A percentile compares a stretch with the other conserved stretches of the same genome.
Conservation (phyloP, 2,329 filamentous ascomycete species). For the Bertia moriformis region DNA sequence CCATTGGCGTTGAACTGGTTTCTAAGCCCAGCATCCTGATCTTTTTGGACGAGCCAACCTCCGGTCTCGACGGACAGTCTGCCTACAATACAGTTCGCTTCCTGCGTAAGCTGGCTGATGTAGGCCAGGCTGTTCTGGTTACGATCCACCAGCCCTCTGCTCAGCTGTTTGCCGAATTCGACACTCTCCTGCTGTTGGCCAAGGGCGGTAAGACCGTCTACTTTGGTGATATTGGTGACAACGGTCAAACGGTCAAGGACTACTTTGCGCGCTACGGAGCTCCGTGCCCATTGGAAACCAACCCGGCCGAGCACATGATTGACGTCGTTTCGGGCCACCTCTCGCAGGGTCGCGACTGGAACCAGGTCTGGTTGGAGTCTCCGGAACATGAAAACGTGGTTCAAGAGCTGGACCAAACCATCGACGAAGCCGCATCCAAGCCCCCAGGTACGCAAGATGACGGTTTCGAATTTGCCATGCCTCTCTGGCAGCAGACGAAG, state of each 20-base stretch:
- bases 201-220: conserved; percentile 52
- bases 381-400: conserved; percentile 38
- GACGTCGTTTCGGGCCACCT: conserved; percentile 27
- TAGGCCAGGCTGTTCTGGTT: conserved; percentile 52
- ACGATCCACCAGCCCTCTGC: conserved; percentile 61
- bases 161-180: conserved; percentile 52
- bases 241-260: conserved; percentile 1
- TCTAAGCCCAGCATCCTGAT: conserved; percentile 44
- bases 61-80: conserved; percentile 53
- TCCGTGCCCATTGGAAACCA: conserved; percentile 31
- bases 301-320: conserved; percentile 29
- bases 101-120: conserved; percentile 48
- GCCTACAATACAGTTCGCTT: conserved; percentile 53
- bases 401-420: conserved; percentile 48
- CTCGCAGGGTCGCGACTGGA: conserved; percentile 41
- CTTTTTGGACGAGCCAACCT: conserved; percentile 50
- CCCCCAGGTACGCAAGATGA: conserved; percentile 24
- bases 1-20: conserved; percentile 46
- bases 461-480: conserved; percentile 59
- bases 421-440: conserved; percentile 33
- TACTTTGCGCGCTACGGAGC: conserved; percentile 39
- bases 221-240: conserved; percentile 39
- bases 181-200: conserved; percentile 49
- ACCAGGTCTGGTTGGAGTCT: conserved; percentile 55
- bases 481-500: conserved; percentile 46